phyloP scores from a whole-genome alignment of 139 green algal genomes.

The Chlorella sp. region DNA sequence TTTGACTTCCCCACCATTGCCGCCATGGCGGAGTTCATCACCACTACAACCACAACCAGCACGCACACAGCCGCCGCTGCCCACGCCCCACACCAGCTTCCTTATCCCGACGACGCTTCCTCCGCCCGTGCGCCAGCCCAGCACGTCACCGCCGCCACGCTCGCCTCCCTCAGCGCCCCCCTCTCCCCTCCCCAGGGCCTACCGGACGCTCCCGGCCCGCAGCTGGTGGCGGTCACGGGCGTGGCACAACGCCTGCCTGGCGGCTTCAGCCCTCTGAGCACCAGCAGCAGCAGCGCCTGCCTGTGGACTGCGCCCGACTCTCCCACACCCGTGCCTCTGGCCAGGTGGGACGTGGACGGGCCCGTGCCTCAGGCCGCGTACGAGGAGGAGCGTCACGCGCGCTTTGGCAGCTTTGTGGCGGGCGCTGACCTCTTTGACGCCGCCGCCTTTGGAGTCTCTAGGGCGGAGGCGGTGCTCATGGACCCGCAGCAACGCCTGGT shows the following conservation, averaged over 20 bases:
- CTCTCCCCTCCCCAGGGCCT: neutral
- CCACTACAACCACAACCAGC: neutral
- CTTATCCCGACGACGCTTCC: too few relatives aligned
- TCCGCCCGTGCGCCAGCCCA: too few relatives aligned
- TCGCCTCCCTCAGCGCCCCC: neutral
- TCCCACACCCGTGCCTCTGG: slow-evolving; percentile 17
- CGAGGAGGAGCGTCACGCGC: slow-evolving; percentile 4
- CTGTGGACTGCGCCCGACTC: neutral
- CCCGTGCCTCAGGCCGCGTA: neutral
- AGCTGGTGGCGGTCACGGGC: neutral
- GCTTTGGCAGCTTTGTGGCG: slow-evolving; percentile 60
- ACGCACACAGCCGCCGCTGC: neutral
- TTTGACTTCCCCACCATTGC: slow-evolving; percentile 35
- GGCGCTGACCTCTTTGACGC: slow-evolving; percentile 65
- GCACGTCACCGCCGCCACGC: neutral
- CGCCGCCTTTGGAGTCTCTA: slow-evolving; percentile 49
- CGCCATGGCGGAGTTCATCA: neutral
- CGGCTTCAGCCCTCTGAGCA: too few relatives aligned
- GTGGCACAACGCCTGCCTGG: neutral
- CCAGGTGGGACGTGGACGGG: slow-evolving; percentile 41
- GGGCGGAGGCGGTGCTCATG: slow-evolving; percentile 56
- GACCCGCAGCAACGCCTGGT: slow-evolving; percentile 78
- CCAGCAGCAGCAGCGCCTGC: neutral
- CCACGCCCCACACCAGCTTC: neutral
- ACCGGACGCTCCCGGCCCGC: too few relatives aligned